Percentiles rank a stretch among this genome's conserved stretches.
Conservation (phyloP, 106 monocot species). For the Dendrobium nobile region DNA sequence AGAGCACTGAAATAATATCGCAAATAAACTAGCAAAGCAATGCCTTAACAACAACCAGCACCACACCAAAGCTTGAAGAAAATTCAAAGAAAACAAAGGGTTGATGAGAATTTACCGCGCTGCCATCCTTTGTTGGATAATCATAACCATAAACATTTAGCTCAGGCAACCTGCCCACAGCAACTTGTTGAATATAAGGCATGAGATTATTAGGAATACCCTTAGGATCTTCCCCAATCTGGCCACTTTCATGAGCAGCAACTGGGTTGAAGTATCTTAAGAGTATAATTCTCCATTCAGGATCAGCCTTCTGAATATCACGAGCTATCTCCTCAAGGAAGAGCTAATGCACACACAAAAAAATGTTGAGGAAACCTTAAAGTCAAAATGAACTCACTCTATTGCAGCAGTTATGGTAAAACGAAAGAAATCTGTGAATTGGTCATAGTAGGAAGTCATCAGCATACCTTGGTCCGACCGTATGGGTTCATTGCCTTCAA, state of each 20-base stretch:
- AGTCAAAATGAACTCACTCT: not conserved
- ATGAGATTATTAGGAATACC: constrained; percentile 97
- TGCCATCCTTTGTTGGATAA: constrained; percentile 88
- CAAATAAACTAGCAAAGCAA: not conserved
- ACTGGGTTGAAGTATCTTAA: constrained; percentile 97
- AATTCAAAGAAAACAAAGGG: not conserved
- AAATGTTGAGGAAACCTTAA: not conserved
- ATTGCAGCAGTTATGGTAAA: not conserved
- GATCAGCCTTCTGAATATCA: constrained; percentile 50
- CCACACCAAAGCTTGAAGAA: not conserved
- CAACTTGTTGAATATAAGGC: constrained; percentile 94
- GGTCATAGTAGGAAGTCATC: not conserved
- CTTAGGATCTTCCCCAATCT: constrained; percentile 90
- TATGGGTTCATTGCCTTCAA: constrained; percentile 86
- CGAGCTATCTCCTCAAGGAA: constrained; percentile 89
- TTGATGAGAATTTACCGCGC: constrained; percentile 40
- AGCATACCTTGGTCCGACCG: constrained; percentile 76
- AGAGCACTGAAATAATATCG: not conserved
- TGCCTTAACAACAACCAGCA: too few relatives aligned
- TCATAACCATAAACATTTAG: constrained; percentile 78
- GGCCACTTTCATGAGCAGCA: constrained; percentile 83
- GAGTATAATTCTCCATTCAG: constrained; percentile 74
- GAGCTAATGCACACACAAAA: constrained; percentile 40
- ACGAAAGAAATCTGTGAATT: not conserved
- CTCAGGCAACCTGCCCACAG: constrained; percentile 66